Evolutionary conservation across 495 filamentous ascomycete species (phyloP).

Genomic region (Penicillium waksmanii): DNA sequence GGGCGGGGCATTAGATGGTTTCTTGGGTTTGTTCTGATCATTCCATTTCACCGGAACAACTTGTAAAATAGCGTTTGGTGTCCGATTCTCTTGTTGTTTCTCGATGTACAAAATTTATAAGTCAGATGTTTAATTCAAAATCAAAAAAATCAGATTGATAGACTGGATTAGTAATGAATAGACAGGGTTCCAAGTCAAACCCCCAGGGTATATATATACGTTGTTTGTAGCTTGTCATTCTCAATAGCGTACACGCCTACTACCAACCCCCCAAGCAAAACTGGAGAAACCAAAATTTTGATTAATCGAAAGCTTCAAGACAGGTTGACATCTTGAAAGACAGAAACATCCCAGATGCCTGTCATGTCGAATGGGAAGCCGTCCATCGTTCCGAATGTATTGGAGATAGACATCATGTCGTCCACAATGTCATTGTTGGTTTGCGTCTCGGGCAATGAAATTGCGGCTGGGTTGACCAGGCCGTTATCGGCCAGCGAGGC

Average conservation of each 20-base stretch:
- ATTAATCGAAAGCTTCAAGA: slow-evolving; percentile 18
- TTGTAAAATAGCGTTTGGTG: slow-evolving; percentile 49
- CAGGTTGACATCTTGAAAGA: slow-evolving; percentile 52
- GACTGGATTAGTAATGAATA: slow-evolving; percentile 8
- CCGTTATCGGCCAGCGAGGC: slow-evolving; percentile 29
- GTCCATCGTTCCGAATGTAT: slow-evolving; percentile 54
- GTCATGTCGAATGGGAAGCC: slow-evolving; percentile 57
- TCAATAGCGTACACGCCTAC: slow-evolving; percentile 3
- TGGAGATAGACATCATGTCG: slow-evolving; percentile 56
- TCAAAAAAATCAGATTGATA: slow-evolving; percentile 26
- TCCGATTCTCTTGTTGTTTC: slow-evolving; percentile 30
- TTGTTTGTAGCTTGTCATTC: slow-evolving; percentile 2
- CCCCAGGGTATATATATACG: slow-evolving; percentile 33
- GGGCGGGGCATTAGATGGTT: slow-evolving; percentile 35
- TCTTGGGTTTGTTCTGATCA: slow-evolving; percentile 29
- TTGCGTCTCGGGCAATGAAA: slow-evolving; percentile 50
- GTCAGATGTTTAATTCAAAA: slow-evolving; percentile 34
- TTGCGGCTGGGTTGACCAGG: slow-evolving; percentile 48
- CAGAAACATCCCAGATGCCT: slow-evolving; percentile 54
- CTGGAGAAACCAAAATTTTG: background rate
- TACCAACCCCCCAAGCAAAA: background rate
- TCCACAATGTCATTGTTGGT: slow-evolving; percentile 56
- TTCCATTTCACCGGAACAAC: slow-evolving; percentile 31
- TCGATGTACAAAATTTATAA: slow-evolving; percentile 45
- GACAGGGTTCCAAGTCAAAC: slow-evolving; percentile 8